Evolutionary conservation across 2,329 filamentous ascomycete species (phyloP), one percentile per base, ranked within the genome.

Genomic region (Aspergillus sp.): DNA sequence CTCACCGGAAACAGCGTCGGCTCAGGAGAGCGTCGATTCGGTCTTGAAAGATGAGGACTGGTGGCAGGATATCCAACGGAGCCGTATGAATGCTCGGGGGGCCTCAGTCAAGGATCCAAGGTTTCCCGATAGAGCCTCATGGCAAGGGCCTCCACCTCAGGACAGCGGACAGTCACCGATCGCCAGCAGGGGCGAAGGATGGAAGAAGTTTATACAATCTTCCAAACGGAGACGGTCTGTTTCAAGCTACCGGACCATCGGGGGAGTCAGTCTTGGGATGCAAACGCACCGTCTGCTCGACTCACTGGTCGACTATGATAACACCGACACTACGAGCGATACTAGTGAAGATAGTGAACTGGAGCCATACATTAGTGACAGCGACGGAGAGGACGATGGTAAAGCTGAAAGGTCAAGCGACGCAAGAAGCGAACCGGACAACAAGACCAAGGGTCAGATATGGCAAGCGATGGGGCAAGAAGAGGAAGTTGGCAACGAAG

Each of bases 11-110:
- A 68, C 70, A 30, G 64, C 69, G 4, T 71, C 79, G 30, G 68
- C 69, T 3, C 68, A 76, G 26, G 65, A 70, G 11, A 62, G 75
- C 7, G 76, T 91, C 10, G 71, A 85, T 37, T 69, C 75, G 14
- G 70, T 77, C 4, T 60, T 93, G 10, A 72, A 72, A 42, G 73
- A 78, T 7, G 80, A 91, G 47, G 74, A 80, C 19, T 93, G 86
- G 86, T 93, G 86, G 86, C 71, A 79, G 30, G 80, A 88, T 26
- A 63, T 91, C 3, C 76, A 80, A 44, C 67, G 61, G 26, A 44
- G 66, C 41, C 58, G 66, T 26, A 30, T 40, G 26, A 39, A 45
- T 37, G 31, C 52, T 33, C 37, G 40, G 31, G 35, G 34, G 25
- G 7, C 16, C 11, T 8, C 26, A 28, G 13, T 8, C 15, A 11